Base-by-base conservation (phyloP, 140 eudicot genomes). In the Artemisia princeps region DNA sequence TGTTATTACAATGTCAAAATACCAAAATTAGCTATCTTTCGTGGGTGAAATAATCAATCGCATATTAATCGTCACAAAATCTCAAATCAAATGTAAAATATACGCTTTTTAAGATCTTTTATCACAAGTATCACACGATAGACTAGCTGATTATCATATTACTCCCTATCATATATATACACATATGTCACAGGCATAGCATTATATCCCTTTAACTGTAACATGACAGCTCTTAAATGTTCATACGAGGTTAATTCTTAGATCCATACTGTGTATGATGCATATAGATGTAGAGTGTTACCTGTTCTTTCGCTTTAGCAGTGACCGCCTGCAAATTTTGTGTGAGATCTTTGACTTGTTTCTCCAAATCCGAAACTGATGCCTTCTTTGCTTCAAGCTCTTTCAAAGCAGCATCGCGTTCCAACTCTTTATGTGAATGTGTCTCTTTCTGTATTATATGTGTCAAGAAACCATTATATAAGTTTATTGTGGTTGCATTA, bases 301-400 rank as follows among this genome's bases (percentile, higher is more conserved):
- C 98, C 88, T 78, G 77, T 80, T 83, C 85, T 79, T 80, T 79
- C 3, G 73, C 73, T 77, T 79, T 81, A 64, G 84, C 78, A 45
- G 73, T 48, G 53, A 13, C 53, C 53, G 15, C 53, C 53, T 48
- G n/a, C 5, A 48, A 3, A 48, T 13, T 87, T 60, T 65, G 77
- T 78, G 84, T 55, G 77, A 78, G 83, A 65, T 91, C 97, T 75
- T 84, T 82, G 45, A 87, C 62, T 79, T 85, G 84, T 50, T 80
- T 80, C 72, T 86, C 86, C 56, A 85, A 58, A 59, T 74, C 72
- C 6, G 52, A 9, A 28, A 79, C 61, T 15, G 83, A 78, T 37
- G 83, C 79, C 71, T 69, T 83, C 79, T 88, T 85, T 52, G 86
- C 80, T 65, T 84, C 89, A 28, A 86, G 76, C 66, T 86, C 95